These are phyloP conservation scores for Warburgia ugandensis DNA, from an alignment of 164 flowering plant genomes.

Conservation along the genomic window DNA sequence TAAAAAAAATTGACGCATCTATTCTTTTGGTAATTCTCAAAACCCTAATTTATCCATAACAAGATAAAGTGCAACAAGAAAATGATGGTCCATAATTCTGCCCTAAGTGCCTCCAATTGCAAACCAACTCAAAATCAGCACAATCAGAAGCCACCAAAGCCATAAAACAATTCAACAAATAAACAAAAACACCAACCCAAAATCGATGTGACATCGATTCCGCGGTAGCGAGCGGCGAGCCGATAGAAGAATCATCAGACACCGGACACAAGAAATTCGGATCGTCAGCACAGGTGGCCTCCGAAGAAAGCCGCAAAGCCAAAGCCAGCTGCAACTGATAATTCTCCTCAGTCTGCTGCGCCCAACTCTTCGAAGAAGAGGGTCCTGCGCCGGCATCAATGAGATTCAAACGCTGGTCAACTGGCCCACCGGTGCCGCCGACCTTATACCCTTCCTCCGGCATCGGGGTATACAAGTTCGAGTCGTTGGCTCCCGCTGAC, in stretches of 20 bases:
- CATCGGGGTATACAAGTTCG: slow-evolving; percentile 21
- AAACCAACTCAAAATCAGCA: too few species aligned
- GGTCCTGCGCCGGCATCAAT: slow-evolving; percentile 19
- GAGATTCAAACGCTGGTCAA: slow-evolving; percentile 20
- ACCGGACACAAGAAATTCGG: slow-evolving; percentile 85
- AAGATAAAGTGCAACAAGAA: too few species aligned
- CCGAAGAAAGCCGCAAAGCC: slow-evolving; percentile 77
- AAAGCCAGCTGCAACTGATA: slow-evolving; percentile 89
- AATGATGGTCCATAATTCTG: too few species aligned
- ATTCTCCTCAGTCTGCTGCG: slow-evolving; percentile 98
- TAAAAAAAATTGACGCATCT: too few species aligned
- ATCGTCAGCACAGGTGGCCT: slow-evolving; percentile 86
- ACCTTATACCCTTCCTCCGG: slow-evolving; percentile 29
- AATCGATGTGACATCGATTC: slow-evolving; percentile 84
- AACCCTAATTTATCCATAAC: too few species aligned
- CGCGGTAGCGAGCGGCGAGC: slow-evolving; percentile 31
- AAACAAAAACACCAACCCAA: slow-evolving; percentile 47
- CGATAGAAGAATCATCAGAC: slow-evolving; percentile 43
- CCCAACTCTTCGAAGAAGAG: slow-evolving; percentile 80
- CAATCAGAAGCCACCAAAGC: too few species aligned
- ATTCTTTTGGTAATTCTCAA: too few species aligned
- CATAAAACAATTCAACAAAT: neutral
- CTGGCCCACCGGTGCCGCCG: slow-evolving; percentile 28
- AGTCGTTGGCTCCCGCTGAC: slow-evolving; percentile 31
- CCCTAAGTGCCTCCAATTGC: too few species aligned